Evolutionary conservation across 768 basidiomycete genomes (phyloP).

Genomic region (Hygrophorus pudorinus): DNA sequence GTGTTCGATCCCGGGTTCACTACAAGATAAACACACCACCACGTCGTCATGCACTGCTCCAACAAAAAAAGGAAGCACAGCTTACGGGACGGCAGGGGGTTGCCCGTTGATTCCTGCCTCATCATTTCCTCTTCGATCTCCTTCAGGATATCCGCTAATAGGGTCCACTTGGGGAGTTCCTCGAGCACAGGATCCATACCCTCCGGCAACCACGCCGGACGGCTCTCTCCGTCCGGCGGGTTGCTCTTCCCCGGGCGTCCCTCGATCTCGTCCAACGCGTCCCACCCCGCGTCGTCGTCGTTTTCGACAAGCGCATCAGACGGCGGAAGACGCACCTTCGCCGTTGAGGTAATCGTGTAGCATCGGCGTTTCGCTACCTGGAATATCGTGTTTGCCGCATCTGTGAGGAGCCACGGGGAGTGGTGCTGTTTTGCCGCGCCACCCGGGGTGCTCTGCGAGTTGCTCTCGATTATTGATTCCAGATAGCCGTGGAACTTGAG

Average conservation of each 20-base stretch:
- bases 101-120: slow-evolving; percentile 37
- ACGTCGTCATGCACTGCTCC: not conserved
- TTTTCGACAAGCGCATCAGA: slow-evolving; percentile 35
- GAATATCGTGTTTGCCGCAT: slow-evolving; percentile 84
- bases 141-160: slow-evolving; percentile 74
- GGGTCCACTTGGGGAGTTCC: slow-evolving; percentile 90
- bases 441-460: slow-evolving; percentile 36
- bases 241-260: slow-evolving; percentile 19
- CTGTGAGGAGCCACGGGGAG: slow-evolving; percentile 86
- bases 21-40: slow-evolving; percentile 6
- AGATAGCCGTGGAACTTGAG: slow-evolving; percentile 87
- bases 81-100: slow-evolving; percentile 17
- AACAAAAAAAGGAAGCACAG: not conserved
- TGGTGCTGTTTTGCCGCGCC: slow-evolving; percentile 47
- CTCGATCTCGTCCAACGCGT: slow-evolving; percentile 54
- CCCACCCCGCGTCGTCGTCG: slow-evolving; percentile 70
- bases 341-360: slow-evolving; percentile 38
- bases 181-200: slow-evolving; percentile 83
- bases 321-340: slow-evolving; percentile 13
- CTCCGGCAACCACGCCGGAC: slow-evolving; percentile 58
- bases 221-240: slow-evolving; percentile 15
- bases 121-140: slow-evolving; percentile 87
- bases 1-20: slow-evolving; percentile 53
- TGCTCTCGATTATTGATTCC: slow-evolving; percentile 71
- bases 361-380: slow-evolving; percentile 73